Conservation (phyloP, 352 stramenopile genomes). For the Peronosclerospora sorghi region DNA sequence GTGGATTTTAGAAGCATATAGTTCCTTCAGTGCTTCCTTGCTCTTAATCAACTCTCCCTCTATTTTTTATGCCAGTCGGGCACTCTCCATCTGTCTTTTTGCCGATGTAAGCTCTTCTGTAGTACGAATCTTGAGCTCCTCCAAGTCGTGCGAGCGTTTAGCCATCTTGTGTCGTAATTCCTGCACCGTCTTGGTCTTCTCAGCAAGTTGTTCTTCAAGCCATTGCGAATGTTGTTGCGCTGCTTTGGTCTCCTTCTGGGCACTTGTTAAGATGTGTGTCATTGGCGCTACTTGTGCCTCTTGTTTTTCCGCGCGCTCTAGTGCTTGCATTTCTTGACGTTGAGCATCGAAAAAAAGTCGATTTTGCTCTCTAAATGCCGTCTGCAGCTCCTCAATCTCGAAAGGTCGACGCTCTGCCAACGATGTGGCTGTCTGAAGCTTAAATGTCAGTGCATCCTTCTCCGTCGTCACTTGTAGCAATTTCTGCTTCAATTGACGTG, state of each 20-base stretch:
- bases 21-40: slow-evolving; percentile 63
- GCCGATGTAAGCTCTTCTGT: slow-evolving; percentile 38
- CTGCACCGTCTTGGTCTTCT: slow-evolving; percentile 60
- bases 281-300: slow-evolving; percentile 50
- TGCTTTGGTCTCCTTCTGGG: no score
- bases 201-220: slow-evolving; percentile 48
- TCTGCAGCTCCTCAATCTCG: slow-evolving; percentile 51
- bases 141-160: no score
- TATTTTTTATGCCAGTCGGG: slow-evolving; percentile 47
- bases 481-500: slow-evolving; percentile 25
- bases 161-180: no score
- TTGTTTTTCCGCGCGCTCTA: no score
- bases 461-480: no score
- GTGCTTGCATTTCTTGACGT: slow-evolving; percentile 49
- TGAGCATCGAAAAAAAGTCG: slow-evolving; percentile 42
- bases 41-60: slow-evolving; percentile 49
- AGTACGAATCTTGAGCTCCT: no score
- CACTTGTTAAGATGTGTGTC: slow-evolving; percentile 29
- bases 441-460: slow-evolving; percentile 41
- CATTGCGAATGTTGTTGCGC: slow-evolving; percentile 60
- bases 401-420: slow-evolving; percentile 48
- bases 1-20: slow-evolving; percentile 45
- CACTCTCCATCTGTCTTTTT: slow-evolving; percentile 47
- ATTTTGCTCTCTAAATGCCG: slow-evolving; percentile 44
- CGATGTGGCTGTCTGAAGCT: slow-evolving; percentile 39